phyloP scores from a whole-genome alignment of 2,329 filamentous ascomycete genomes.

The Aspergillus sp. region DNA sequence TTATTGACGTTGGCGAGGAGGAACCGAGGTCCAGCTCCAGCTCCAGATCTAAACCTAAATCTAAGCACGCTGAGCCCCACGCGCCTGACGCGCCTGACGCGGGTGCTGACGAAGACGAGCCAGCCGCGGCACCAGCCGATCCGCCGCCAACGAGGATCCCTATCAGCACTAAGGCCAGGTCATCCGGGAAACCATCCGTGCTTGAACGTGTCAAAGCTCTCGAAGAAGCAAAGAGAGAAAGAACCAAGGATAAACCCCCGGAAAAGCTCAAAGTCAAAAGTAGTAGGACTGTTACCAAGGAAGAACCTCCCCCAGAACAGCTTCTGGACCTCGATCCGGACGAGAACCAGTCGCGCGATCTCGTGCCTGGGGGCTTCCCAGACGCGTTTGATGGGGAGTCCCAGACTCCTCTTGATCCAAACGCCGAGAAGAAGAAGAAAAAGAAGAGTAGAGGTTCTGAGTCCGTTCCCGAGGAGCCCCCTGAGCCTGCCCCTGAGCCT shows the following conservation, averaged over 20 bases:
- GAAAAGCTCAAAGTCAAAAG: slow-evolving; percentile 17
- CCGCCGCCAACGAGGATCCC: slow-evolving; percentile 33
- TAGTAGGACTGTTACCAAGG: no score
- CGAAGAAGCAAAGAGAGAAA: slow-evolving; percentile 34
- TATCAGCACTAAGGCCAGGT: slow-evolving; percentile 32
- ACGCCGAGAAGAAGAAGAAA: no score
- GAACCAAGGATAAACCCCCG: slow-evolving; percentile 28
- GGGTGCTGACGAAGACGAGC: no score
- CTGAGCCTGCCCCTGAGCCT: slow-evolving; percentile 14
- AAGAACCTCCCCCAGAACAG: slow-evolving; percentile 13
- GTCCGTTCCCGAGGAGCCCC: slow-evolving; percentile 18
- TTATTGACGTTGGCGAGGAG: slow-evolving; percentile 30
- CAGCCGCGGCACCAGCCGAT: slow-evolving; percentile 25
- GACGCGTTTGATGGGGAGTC: slow-evolving; percentile 42
- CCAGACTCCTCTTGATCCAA: no score
- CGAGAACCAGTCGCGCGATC: slow-evolving; percentile 29
- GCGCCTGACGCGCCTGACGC: slow-evolving; percentile 29
- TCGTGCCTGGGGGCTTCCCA: slow-evolving; percentile 53
- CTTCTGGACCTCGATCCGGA: slow-evolving; percentile 10
- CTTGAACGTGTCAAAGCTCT: slow-evolving; percentile 47
- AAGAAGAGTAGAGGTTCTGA: no score
- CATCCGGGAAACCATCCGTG: slow-evolving; percentile 38
- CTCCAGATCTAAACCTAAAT: no score
- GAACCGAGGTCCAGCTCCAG: slow-evolving; percentile 20
- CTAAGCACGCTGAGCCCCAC: slow-evolving; percentile 13